Evolutionary conservation across 2,329 filamentous ascomycete species (phyloP).

Genomic region (Diaporthe sp.): DNA sequence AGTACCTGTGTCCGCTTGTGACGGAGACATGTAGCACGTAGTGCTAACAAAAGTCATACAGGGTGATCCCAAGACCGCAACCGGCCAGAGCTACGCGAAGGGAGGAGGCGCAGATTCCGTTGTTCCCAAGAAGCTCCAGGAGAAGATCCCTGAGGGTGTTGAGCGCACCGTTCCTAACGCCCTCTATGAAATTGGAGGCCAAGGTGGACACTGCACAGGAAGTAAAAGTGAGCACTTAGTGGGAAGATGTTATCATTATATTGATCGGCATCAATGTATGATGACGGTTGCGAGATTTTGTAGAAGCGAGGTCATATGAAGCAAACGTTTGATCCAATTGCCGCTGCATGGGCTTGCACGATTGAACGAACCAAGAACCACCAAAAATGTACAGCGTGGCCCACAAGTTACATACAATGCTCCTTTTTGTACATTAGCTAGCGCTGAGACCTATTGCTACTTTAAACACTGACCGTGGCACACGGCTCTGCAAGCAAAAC

Average conservation of each 20-base stretch:
- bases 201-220: neutral
- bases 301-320: neutral
- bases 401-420: neutral
- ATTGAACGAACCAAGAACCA: too few species aligned
- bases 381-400: neutral
- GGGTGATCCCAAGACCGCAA: neutral
- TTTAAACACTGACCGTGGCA: neutral
- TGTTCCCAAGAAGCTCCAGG: neutral
- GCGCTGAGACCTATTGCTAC: too few species aligned
- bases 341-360: neutral
- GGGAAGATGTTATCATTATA: too few species aligned
- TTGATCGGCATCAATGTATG: neutral
- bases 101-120: neutral
- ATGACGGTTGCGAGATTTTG: neutral
- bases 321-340: neutral
- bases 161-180: neutral
- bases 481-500: neutral
- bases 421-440: too few species aligned
- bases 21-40: neutral
- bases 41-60: neutral
- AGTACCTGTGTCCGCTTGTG: neutral
- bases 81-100: neutral
- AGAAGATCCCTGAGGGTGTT: neutral
- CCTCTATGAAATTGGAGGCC: neutral
- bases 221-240: neutral